These are phyloP conservation scores for Podila minutissima DNA, from an alignment of 192 early-diverging fungal species.

Conservation along the genomic window DNA sequence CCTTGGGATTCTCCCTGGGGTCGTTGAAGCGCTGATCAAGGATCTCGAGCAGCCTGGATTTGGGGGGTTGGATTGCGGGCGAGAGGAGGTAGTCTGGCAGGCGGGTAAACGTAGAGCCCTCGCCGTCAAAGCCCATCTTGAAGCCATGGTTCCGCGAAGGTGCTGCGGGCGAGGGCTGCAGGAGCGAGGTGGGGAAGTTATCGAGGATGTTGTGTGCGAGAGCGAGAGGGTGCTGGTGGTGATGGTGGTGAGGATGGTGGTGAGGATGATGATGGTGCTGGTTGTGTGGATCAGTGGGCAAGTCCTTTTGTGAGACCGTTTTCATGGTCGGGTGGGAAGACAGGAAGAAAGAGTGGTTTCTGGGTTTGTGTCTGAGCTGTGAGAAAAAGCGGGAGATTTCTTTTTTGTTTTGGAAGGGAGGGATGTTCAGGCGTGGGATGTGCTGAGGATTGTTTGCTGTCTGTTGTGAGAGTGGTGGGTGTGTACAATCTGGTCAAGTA, in stretches of 20 bases:
- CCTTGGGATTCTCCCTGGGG: background rate
- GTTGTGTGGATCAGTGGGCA: no score
- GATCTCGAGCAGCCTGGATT: conserved; percentile 1
- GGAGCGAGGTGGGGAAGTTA: background rate
- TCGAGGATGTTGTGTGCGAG: background rate
- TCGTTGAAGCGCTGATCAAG: background rate
- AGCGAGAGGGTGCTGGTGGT: no score
- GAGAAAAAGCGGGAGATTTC: no score
- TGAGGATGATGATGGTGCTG: no score
- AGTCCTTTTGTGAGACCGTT: no score
- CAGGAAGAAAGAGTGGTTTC: no score
- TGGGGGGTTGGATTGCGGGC: background rate
- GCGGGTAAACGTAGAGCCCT: background rate
- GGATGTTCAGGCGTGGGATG: no score
- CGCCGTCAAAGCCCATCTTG: background rate
- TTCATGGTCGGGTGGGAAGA: no score
- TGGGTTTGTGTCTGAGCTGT: no score
- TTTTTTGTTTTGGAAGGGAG: no score
- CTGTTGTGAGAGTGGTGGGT: background rate
- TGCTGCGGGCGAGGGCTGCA: background rate
- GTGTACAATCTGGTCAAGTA: background rate
- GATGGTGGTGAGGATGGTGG: no score
- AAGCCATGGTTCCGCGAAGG: background rate
- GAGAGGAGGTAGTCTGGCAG: conserved; percentile 2
- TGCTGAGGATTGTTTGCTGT: background rate